These are phyloP conservation scores for Pezicula radicicola DNA, from an alignment of 2,329 filamentous ascomycete genomes.

Conservation along the genomic window DNA sequence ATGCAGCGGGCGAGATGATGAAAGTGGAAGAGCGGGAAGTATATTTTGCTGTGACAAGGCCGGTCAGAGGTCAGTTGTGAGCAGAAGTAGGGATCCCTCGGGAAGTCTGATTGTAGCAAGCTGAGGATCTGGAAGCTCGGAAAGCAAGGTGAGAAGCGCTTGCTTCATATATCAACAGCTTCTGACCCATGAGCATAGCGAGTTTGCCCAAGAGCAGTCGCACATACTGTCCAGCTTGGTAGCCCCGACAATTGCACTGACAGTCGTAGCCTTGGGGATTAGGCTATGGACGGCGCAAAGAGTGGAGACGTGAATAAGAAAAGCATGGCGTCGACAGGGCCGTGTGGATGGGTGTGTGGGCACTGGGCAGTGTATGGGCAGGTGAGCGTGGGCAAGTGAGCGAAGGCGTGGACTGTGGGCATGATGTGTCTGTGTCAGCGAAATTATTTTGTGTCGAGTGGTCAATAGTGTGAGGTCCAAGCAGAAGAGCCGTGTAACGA, in stretches of 20 bases:
- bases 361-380: neutral
- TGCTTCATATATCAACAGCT: neutral
- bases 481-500: neutral
- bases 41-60: too few species aligned
- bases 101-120: neutral
- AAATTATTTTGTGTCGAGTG: neutral
- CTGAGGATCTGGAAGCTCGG: neutral
- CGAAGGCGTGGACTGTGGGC: neutral
- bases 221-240: neutral
- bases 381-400: neutral
- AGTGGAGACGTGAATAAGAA: neutral
- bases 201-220: neutral
- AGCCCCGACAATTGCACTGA: constrained; percentile 1
- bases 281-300: neutral
- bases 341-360: neutral
- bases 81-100: neutral
- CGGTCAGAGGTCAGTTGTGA: neutral
- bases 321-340: neutral
- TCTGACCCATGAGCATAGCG: neutral
- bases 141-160: neutral
- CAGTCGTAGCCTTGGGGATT: neutral
- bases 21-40: too few species aligned
- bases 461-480: neutral
- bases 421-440: neutral
- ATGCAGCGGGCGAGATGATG: neutral